Evolutionary conservation across 768 basidiomycete species (phyloP).

Genomic region (Collybia sordida): DNA sequence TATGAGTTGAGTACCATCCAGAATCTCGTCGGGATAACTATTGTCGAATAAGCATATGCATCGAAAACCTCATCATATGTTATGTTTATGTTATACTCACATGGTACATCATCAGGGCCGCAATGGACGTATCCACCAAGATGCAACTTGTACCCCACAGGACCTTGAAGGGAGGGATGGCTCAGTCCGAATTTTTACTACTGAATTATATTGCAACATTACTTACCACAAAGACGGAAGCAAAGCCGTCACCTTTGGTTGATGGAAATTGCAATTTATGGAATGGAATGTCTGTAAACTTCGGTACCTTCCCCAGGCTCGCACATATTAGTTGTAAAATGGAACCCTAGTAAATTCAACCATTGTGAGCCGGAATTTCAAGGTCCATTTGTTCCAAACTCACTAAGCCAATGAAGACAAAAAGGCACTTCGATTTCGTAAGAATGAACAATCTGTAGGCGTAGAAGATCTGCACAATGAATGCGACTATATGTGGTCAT

Average conservation of each 20-base stretch:
- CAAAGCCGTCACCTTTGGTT: too few relatives aligned
- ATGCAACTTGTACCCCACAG: neutral
- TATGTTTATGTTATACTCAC: neutral
- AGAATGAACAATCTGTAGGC: neutral
- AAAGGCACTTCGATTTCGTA: neutral
- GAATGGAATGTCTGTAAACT: too few relatives aligned
- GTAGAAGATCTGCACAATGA: constrained; percentile 4
- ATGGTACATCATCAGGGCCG: constrained; percentile 1
- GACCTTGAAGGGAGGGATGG: neutral
- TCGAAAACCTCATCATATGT: neutral
- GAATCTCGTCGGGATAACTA: neutral
- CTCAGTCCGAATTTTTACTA: neutral
- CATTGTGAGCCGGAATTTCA: neutral
- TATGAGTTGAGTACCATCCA: neutral
- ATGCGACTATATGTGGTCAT: neutral
- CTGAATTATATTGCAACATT: too few relatives aligned
- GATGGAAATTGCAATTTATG: too few relatives aligned
- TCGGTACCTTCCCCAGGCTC: neutral
- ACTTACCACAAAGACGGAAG: too few relatives aligned
- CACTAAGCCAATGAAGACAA: neutral
- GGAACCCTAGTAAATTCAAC: neutral
- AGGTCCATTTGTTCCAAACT: neutral
- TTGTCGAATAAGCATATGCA: neutral
- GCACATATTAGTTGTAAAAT: neutral
- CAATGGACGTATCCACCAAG: neutral